Evolutionary conservation across 2,329 filamentous ascomycete genomes (phyloP).

Genomic region (Fusarium zealandicum): DNA sequence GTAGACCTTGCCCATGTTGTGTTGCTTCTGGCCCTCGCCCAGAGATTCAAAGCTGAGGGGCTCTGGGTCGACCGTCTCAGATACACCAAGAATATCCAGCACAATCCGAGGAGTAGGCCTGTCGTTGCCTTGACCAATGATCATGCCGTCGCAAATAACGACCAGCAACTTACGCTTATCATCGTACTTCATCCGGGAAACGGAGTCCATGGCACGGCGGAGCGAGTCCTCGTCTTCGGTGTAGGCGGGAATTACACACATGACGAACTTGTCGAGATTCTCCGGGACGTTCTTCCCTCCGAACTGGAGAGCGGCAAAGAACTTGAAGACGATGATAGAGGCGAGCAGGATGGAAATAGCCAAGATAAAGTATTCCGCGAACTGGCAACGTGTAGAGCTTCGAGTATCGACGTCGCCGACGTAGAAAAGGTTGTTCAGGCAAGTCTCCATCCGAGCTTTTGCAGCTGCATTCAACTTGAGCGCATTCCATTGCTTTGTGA

Average conservation of each 20-base stretch:
- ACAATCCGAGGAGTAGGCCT: conserved; percentile 94
- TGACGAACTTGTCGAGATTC: conserved; percentile 97
- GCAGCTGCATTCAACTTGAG: conserved; percentile 64
- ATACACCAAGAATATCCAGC: conserved; percentile 93
- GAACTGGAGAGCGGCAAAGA: conserved; percentile 95
- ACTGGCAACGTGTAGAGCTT: conserved; percentile 83
- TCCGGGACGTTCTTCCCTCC: conserved; percentile 89
- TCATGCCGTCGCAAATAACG: conserved; percentile 97
- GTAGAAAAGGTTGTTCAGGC: conserved; percentile 94
- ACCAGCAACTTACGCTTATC: conserved; percentile 97
- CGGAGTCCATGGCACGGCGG: conserved; percentile 94
- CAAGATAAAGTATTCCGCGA: conserved; percentile 88
- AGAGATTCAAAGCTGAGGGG: conserved; percentile 96
- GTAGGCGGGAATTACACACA: conserved; percentile 96
- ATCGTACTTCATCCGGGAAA: conserved; percentile 94
- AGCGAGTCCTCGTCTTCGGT: conserved; percentile 98
- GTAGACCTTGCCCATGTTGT: conserved; percentile 99
- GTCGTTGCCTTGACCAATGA: conserved; percentile 98
- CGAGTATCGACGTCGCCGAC: conserved; percentile 91
- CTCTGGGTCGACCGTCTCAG: conserved; percentile 92
- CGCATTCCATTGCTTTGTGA: conserved; percentile 82
- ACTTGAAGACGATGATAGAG: conserved; percentile 90
- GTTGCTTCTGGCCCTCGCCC: conserved; percentile 94
- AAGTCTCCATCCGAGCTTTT: conserved; percentile 76
- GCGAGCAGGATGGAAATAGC: conserved; percentile 83